Evolutionary conservation across 2,329 filamentous ascomycete species (phyloP), one percentile per base, ranked within the genome.

Genomic region (Sporothrix pseudoabietina): DNA sequence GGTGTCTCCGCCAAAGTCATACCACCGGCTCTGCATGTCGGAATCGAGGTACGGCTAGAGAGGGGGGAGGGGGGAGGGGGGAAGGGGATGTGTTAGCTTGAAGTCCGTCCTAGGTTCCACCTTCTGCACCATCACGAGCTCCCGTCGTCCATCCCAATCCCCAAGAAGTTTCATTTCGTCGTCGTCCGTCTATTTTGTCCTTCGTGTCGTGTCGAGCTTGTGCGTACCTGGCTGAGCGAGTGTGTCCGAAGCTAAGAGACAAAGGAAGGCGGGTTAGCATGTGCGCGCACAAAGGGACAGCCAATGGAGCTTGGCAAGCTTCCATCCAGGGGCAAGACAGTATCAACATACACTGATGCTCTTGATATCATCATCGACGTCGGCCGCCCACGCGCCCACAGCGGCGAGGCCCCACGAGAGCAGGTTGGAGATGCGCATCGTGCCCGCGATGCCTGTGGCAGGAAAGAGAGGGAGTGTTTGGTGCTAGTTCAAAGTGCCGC

Each of bases 21-120:
- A 99, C 95, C 96, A 99, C 81, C 96, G 91, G 85, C 93, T 97
- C 85, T 97, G 92, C 91, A 98, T 94, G 82, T 98, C 96, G 75
- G 94, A 96, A 84, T 99, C 96, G 78, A 99, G 90, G 84, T 98
- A 99, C 75, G 96, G 96, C 92, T 98, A 80, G 26, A 68, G 9
- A 16, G 16, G 12, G 1, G 39, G 5, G 7, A 12, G 3, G 16
- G 26, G 16, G 12, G 0, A 22, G 5, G 7, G 5, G 3, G 16
- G 12, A 1, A 22, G 5, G 7, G 5, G 3, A 6, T 35, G 19
- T 47, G 69, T 71, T 68, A 71, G 63, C 32, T 54, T 44, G 16
- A 5, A 26, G 52, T 26, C 26, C 52, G 9, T 30, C 26, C 52
- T 2, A n/a, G 14, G 52, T 5, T 55, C 30, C 26, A 26, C 26